Conservation (phyloP, 2,329 filamentous ascomycete genomes). For the Fusarium brachygibbosum region DNA sequence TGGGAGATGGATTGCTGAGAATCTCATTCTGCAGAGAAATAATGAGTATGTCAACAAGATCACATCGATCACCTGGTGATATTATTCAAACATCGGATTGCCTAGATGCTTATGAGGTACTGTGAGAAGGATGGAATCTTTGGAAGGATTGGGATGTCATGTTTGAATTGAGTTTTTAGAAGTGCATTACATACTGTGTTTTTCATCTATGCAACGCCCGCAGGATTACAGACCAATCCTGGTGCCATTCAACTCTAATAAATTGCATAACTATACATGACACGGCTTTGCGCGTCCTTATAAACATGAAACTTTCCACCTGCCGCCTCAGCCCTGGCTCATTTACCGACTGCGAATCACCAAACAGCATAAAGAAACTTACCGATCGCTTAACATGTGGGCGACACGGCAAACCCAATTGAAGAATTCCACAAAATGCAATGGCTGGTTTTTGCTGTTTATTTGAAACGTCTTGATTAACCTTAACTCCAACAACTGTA, state of each 20-base stretch:
- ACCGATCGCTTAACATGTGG: neutral
- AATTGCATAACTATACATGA: too few species aligned
- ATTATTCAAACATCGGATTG: neutral
- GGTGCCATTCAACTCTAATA: too few species aligned
- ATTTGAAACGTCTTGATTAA: neutral
- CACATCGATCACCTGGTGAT: conserved; percentile 54
- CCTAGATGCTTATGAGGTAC: too few species aligned
- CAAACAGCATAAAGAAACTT: neutral
- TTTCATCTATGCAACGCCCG: too few species aligned
- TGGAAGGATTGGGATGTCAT: too few species aligned
- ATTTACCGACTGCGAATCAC: neutral
- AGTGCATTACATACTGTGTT: too few species aligned
- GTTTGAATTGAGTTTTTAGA: too few species aligned
- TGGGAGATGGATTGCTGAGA: conserved; percentile 62
- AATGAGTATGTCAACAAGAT: conserved; percentile 54
- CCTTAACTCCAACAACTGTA: neutral
- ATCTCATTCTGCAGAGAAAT: conserved; percentile 50
- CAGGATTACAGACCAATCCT: too few species aligned
- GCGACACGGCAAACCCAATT: neutral
- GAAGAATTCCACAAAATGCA: neutral
- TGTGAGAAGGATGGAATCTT: neutral
- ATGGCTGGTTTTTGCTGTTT: neutral
- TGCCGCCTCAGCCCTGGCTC: neutral
- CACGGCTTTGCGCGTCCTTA: neutral
- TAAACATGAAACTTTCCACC: neutral